These are phyloP conservation scores for Neoboletus subvelutipes DNA, from an alignment of 768 basidiomycete species.

Conservation along the genomic window DNA sequence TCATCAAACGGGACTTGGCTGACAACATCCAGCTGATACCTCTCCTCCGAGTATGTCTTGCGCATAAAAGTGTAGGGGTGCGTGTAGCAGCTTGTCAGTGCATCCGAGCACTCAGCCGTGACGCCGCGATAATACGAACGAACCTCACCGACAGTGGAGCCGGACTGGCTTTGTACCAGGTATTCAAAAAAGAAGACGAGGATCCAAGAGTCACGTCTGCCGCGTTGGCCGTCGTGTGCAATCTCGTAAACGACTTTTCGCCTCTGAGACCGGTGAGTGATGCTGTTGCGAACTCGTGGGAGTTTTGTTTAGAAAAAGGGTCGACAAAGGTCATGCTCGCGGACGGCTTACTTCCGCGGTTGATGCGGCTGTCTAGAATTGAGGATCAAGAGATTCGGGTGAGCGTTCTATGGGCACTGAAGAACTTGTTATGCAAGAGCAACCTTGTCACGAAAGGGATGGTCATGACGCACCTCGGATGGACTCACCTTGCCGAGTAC, in stretches of 20 bases:
- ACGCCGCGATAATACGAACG: conserved; percentile 77
- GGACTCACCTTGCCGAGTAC: conserved; percentile 58
- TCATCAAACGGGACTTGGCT: conserved; percentile 67
- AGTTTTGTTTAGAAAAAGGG: conserved; percentile 2
- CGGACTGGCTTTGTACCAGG: conserved; percentile 64
- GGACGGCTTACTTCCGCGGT: conserved; percentile 61
- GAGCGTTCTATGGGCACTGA: conserved; percentile 84
- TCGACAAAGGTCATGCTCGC: conserved; percentile 58
- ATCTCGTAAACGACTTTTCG: conserved; percentile 84
- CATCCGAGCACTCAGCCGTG: conserved; percentile 75
- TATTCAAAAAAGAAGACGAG: conserved; percentile 57
- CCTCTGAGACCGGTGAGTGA: conserved; percentile 66
- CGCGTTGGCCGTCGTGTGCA: conserved; percentile 75
- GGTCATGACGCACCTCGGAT: conserved; percentile 70
- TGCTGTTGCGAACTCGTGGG: not conserved
- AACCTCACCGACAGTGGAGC: conserved; percentile 82
- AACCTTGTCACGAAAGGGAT: conserved; percentile 55
- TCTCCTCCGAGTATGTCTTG: conserved; percentile 52
- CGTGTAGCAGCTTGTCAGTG: conserved; percentile 88
- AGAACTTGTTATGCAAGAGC: conserved; percentile 75
- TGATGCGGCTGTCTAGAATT: conserved; percentile 56
- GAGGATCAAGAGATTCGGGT: conserved; percentile 57
- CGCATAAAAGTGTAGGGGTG: conserved; percentile 67
- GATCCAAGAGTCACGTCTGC: conserved; percentile 71
- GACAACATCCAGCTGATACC: conserved; percentile 57